Evolutionary conservation across 2,329 filamentous ascomycete genomes (phyloP).

Genomic region (Rhytidhysteron rufulum): DNA sequence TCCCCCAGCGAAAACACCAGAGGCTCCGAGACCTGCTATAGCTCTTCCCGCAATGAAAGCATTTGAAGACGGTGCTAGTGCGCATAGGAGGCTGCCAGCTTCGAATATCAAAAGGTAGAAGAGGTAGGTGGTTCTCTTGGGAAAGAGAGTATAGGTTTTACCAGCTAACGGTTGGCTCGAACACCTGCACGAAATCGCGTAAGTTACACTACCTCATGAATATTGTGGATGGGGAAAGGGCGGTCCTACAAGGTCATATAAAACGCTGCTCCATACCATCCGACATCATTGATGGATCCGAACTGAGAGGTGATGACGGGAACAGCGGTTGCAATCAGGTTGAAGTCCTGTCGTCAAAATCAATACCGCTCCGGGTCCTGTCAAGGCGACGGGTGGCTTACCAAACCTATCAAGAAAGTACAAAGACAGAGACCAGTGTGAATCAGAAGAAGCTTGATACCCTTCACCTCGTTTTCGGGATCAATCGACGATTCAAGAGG

Average conservation of each 20-base stretch:
- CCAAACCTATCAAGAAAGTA: neutral
- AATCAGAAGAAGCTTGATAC: neutral
- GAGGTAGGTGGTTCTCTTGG: constrained; percentile 31
- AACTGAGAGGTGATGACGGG: constrained; percentile 31
- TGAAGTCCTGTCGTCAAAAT: constrained; percentile 5
- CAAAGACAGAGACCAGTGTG: neutral
- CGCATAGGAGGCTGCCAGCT: constrained; percentile 50
- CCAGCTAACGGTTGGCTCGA: constrained; percentile 41
- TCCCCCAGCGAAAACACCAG: constrained; percentile 3
- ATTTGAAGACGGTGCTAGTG: constrained; percentile 21
- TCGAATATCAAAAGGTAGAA: constrained; percentile 45
- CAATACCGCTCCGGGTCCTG: neutral
- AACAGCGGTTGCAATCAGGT: constrained; percentile 25
- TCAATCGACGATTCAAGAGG: no score
- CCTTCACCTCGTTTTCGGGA: neutral
- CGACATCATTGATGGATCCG: constrained; percentile 22
- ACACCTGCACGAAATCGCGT: no score
- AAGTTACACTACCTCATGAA: no score
- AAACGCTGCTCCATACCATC: constrained; percentile 32
- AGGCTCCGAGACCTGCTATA: neutral
- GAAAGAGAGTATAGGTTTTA: constrained; percentile 39
- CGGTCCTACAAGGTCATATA: constrained; percentile 9
- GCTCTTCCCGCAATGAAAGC: neutral
- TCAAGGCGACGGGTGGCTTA: neutral
- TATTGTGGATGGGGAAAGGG: neutral